phyloP scores from a whole-genome alignment of 1,284 basidiomycete species.

The Schizopora paradoxa region DNA sequence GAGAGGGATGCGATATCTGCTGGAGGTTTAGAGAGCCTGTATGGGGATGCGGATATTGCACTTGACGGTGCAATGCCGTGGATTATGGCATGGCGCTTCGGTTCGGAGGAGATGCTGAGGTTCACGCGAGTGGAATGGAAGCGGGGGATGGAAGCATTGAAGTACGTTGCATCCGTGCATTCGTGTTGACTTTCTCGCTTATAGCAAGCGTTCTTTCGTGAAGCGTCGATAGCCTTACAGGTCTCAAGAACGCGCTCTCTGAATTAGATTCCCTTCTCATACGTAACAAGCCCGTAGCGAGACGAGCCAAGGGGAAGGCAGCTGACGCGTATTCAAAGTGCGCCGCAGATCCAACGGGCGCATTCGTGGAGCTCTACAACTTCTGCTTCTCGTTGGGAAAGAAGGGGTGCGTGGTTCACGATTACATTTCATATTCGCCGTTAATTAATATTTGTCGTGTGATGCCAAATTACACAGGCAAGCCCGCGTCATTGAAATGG shows the following conservation, averaged over 20 bases:
- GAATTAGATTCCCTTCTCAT: constrained; percentile 64
- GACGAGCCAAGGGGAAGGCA: constrained; percentile 33
- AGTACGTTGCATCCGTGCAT: constrained; percentile 38
- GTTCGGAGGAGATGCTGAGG: constrained; percentile 63
- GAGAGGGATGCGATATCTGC: constrained; percentile 53
- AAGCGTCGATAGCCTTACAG: constrained; percentile 54
- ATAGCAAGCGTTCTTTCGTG: background rate
- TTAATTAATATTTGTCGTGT: background rate
- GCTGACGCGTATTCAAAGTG: constrained; percentile 43
- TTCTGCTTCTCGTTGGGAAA: constrained; percentile 71
- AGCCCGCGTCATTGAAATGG: constrained; percentile 72
- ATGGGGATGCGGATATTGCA: constrained; percentile 55
- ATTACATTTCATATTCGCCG: background rate
- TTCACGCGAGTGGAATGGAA: constrained; percentile 63
- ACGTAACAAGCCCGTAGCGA: constrained; percentile 36
- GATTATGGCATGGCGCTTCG: constrained; percentile 67
- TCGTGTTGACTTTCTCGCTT: background rate
- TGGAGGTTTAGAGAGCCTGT: constrained; percentile 63
- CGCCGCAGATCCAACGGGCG: constrained; percentile 41
- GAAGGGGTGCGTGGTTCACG: constrained; percentile 41
- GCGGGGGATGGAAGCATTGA: constrained; percentile 48
- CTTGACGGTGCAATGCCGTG: constrained; percentile 67
- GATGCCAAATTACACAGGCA: constrained; percentile 34
- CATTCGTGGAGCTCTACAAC: constrained; percentile 59
- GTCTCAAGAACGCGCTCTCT: constrained; percentile 43